Percentiles rank a stretch among this genome's conserved stretches.
phyloP scores from a whole-genome alignment of 345 rosid species.

The Syzygium aqueum region DNA sequence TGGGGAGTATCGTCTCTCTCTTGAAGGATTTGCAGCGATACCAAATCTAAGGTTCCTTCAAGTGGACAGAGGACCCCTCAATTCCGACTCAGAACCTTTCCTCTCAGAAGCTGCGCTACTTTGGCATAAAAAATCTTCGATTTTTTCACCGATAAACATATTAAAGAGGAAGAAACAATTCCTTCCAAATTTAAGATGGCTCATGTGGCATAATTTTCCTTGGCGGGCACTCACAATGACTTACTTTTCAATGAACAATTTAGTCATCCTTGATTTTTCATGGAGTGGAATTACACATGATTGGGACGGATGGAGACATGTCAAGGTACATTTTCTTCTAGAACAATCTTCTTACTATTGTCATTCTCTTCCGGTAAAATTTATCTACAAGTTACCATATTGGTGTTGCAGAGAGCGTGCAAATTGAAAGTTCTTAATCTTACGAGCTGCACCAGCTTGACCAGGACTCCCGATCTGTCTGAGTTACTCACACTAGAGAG shows the following conservation, averaged over 20 bases:
- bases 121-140: background rate
- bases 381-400: background rate
- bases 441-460: fast-evolving
- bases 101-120: background rate
- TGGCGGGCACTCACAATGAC: fast-evolving
- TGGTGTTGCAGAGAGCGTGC: background rate
- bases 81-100: background rate
- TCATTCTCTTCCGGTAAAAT: background rate
- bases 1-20: background rate
- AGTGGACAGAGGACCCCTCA: background rate
- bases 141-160: background rate
- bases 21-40: background rate
- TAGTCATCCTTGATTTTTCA: background rate
- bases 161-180: background rate
- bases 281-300: background rate
- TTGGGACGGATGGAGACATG: fast-evolving
- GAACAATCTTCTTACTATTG: background rate
- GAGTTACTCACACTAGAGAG: background rate
- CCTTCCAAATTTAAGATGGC: background rate
- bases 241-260: background rate
- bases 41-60: background rate
- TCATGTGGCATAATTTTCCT: background rate
- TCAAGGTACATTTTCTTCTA: background rate
- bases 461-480: background rate
- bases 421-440: background rate